Evolutionary conservation across 345 rosid species (phyloP).

Genomic region (Hypericum perforatum): DNA sequence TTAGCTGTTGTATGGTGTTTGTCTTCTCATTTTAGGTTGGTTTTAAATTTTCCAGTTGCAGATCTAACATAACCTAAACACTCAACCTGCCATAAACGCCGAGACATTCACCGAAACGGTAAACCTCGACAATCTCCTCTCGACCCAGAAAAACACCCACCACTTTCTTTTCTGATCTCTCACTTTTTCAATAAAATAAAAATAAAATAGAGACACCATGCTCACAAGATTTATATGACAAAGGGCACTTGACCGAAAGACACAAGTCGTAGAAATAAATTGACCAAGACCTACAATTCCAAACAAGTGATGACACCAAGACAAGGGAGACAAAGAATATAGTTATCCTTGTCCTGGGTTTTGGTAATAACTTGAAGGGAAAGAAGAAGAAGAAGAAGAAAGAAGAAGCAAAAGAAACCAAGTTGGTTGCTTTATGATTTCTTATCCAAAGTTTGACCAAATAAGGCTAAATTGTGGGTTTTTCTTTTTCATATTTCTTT

Average conservation of each 20-base stretch:
- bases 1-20: too few species aligned
- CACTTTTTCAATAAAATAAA: too few species aligned
- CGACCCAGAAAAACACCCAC: conserved; percentile 11
- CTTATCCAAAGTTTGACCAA: not conserved
- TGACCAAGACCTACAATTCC: conserved; percentile 4
- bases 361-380: conserved; percentile 27
- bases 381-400: not conserved
- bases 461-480: too few species aligned
- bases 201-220: conserved; percentile 13
- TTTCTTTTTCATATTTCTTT: too few species aligned
- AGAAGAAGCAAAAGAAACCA: not conserved
- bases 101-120: conserved; percentile 61
- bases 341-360: conserved; percentile 25
- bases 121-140: conserved; percentile 17
- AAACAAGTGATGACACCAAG: too few species aligned
- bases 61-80: conserved; percentile 17
- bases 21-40: too few species aligned
- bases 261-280: not conserved
- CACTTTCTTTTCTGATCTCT: conserved; percentile 8
- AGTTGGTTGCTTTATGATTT: not conserved
- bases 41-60: conserved; percentile 41
- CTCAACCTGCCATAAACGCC: conserved; percentile 52
- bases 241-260: conserved; percentile 8
- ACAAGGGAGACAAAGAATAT: not conserved
- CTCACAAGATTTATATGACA: conserved; percentile 11